phyloP scores from a whole-genome alignment of 768 basidiomycete genomes.

The Fibroporia radiculosa region DNA sequence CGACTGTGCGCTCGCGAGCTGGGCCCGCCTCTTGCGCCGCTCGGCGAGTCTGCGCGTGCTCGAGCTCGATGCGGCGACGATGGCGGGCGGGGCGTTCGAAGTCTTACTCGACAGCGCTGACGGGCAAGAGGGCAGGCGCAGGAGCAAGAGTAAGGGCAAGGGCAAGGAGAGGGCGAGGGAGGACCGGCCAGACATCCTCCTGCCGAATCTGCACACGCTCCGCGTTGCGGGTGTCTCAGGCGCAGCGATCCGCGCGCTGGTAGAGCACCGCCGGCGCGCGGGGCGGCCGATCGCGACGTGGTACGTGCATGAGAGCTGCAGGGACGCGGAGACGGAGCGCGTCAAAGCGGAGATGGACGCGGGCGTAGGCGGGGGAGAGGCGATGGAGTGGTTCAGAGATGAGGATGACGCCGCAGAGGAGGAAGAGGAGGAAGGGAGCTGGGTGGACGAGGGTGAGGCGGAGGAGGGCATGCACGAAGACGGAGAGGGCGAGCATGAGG shows the following conservation, averaged over 20 bases:
- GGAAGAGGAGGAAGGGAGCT: conserved; percentile 5
- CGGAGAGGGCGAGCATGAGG: conserved; percentile 8
- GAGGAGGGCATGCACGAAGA: conserved; percentile 11
- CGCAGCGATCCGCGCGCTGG: conserved; percentile 6
- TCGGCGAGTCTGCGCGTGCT: conserved; percentile 29
- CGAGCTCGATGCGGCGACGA: conserved; percentile 36
- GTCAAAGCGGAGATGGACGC: conserved; percentile 6
- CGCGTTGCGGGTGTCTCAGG: conserved; percentile 12
- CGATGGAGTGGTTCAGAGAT: conserved; percentile 15
- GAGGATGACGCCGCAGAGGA: conserved; percentile 17
- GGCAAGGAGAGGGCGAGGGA: conserved; percentile 1
- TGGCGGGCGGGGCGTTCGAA: conserved; percentile 17
- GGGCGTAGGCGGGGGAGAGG: conserved; percentile 8
- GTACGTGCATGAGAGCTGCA: conserved; percentile 14
- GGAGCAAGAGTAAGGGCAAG: background rate
- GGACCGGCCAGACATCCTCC: conserved; percentile 5
- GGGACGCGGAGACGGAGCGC: conserved; percentile 11
- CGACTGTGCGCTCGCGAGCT: conserved; percentile 16
- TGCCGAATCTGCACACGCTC: conserved; percentile 14
- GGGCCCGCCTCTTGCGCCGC: conserved; percentile 21
- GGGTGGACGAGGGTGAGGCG: conserved; percentile 7
- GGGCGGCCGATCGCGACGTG: conserved; percentile 12
- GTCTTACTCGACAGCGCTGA: background rate
- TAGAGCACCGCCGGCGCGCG: conserved; percentile 9
- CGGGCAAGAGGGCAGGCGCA: background rate